Conservation (phyloP, 371 early-diverging fungal species). For the Lichtheimia corymbifera region DNA sequence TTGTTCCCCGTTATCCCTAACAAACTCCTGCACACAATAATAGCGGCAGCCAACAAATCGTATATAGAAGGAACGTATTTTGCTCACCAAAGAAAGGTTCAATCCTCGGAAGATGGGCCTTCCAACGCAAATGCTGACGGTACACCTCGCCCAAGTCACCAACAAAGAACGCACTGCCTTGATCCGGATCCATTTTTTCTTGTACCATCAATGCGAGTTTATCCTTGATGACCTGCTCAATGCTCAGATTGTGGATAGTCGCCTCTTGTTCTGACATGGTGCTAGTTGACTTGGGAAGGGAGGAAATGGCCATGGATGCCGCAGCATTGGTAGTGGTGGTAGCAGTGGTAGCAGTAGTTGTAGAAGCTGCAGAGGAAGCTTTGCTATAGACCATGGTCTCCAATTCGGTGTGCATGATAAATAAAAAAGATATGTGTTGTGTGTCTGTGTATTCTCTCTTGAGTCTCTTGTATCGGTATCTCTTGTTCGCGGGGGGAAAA, state of each 20-base stretch:
- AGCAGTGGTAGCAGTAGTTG: too few species aligned
- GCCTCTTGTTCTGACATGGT: constrained; percentile 7
- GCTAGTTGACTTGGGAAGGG: not conserved
- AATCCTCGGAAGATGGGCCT: constrained; percentile 80
- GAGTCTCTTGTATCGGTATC: not conserved
- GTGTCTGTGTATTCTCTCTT: too few species aligned
- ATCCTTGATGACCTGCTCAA: constrained; percentile 36
- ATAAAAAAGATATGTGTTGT: constrained; percentile 7
- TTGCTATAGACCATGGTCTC: constrained; percentile 19
- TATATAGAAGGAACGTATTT: not conserved
- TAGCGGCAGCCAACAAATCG: not conserved
- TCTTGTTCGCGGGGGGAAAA: constrained; percentile 13
- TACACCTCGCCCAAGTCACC: constrained; percentile 88
- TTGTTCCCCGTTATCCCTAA: too few species aligned
- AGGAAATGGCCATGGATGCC: too few species aligned
- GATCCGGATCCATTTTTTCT: constrained; percentile 58
- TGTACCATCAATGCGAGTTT: constrained; percentile 39
- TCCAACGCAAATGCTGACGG: constrained; percentile 87
- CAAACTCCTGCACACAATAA: too few species aligned
- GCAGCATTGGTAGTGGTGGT: too few species aligned
- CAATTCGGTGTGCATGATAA: constrained; percentile 36
- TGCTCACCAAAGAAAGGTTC: constrained; percentile 91
- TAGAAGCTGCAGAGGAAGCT: too few species aligned
- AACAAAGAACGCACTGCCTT: constrained; percentile 92
- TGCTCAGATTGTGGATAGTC: constrained; percentile 30